Evolutionary conservation across 75 land plant genomes (phyloP).

Genomic region (Pinus albicaulis): DNA sequence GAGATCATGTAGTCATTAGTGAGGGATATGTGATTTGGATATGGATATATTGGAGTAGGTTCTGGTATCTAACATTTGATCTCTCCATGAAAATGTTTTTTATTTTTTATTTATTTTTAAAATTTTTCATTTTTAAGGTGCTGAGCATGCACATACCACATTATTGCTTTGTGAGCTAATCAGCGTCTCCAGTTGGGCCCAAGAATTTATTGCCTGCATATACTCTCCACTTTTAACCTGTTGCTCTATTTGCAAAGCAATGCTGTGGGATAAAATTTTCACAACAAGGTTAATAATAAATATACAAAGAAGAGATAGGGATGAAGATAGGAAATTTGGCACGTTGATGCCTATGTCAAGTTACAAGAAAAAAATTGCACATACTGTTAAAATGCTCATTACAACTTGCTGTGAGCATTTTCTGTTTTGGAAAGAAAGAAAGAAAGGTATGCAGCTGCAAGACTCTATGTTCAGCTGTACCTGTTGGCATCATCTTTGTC

Average conservation of each 20-base stretch:
- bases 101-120: no score
- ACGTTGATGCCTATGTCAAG: neutral
- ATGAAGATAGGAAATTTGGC: neutral
- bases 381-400: neutral
- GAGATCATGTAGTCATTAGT: no score
- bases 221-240: constrained; percentile 31
- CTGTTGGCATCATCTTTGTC: constrained; percentile 25
- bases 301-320: neutral
- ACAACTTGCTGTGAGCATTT: neutral
- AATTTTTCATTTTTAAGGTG: neutral
- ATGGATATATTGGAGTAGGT: no score
- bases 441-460: neutral
- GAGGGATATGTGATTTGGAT: no score
- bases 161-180: constrained; percentile 11
- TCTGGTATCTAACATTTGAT: no score
- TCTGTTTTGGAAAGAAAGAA: neutral
- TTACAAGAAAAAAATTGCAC: neutral
- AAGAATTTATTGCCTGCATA: constrained; percentile 39
- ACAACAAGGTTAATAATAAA: neutral
- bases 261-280: constrained; percentile 15
- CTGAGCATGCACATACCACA: constrained; percentile 17
- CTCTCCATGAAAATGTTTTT: neutral
- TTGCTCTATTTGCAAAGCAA: constrained; percentile 41
- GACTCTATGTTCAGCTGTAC: neutral
- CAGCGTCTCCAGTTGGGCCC: constrained; percentile 31